phyloP scores from a whole-genome alignment of 805 yeast species.

The Zygoascus flipseniorum region DNA sequence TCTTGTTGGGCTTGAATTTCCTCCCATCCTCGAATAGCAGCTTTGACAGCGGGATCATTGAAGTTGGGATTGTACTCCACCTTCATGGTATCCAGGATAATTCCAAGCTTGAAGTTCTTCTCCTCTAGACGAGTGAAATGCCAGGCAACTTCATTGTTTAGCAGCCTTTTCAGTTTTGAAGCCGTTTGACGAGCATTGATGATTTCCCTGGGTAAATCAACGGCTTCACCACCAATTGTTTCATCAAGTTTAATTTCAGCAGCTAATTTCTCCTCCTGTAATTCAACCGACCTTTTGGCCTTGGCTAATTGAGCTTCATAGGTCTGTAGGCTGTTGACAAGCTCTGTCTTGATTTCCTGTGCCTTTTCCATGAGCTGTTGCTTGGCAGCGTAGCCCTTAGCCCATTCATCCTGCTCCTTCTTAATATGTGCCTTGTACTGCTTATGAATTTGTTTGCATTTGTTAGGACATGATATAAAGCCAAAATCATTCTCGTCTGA shows the following conservation, averaged over 20 bases:
- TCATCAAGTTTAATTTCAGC: constrained; percentile 27
- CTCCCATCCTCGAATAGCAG: constrained; percentile 43
- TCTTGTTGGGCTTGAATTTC: constrained; percentile 18
- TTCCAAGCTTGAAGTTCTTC: constrained; percentile 7
- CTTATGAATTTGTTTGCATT: constrained; percentile 43
- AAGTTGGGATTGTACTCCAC: constrained; percentile 70
- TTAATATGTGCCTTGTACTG: constrained; percentile 28
- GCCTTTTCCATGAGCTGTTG: constrained; percentile 27
- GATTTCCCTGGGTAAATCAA: constrained; percentile 9
- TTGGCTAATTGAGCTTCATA: constrained; percentile 20
- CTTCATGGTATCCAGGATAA: constrained; percentile 41
- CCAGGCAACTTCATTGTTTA: not conserved
- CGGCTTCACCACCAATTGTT: constrained; percentile 16
- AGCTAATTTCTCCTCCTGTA: constrained; percentile 12
- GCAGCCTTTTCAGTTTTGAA: not conserved
- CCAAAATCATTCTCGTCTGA: constrained; percentile 55
- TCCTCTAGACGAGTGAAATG: not conserved
- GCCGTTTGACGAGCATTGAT: constrained; percentile 6
- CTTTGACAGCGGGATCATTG: constrained; percentile 81
- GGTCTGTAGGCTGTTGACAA: constrained; percentile 14
- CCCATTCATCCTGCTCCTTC: constrained; percentile 17
- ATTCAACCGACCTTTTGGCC: not conserved
- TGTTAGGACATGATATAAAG: constrained; percentile 43
- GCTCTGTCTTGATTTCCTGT: constrained; percentile 12
- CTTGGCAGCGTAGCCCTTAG: constrained; percentile 32